A percentile compares a stretch with the other conserved stretches of the same genome.
Conservation (phyloP, 2,329 filamentous ascomycete genomes). For the Furcasterigmium sp. region DNA sequence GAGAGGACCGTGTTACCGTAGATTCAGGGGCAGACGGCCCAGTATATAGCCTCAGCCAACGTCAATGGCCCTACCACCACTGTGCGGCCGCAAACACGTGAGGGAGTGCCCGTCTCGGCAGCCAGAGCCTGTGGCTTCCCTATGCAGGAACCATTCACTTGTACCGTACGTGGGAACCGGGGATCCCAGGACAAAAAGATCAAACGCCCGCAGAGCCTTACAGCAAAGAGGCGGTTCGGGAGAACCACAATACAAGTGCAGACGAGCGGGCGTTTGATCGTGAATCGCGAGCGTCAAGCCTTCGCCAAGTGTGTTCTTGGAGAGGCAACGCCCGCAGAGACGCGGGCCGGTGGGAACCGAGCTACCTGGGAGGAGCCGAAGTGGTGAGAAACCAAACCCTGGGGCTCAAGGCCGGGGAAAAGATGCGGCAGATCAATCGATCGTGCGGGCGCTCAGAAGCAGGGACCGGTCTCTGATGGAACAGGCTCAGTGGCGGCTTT, state of each 20-base stretch:
- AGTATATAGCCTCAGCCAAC: neutral
- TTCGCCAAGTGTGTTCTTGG: neutral
- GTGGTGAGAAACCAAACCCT: too few relatives aligned
- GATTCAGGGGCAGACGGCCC: neutral
- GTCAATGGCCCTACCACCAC: too few relatives aligned
- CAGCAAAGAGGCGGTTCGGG: neutral
- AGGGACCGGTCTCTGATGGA: slow-evolving; percentile 6
- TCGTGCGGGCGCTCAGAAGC: slow-evolving; percentile 4
- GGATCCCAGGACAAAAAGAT: neutral
- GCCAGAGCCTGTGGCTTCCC: too few relatives aligned
- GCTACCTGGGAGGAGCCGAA: slow-evolving; percentile 3
- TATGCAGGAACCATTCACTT: neutral
- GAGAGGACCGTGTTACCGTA: too few relatives aligned
- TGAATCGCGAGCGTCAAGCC: neutral
- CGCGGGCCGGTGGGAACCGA: slow-evolving; percentile 7
- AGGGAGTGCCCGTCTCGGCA: too few relatives aligned
- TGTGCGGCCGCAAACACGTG: slow-evolving; percentile 12
- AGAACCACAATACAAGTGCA: neutral
- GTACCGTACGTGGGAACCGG: neutral
- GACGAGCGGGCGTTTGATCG: neutral
- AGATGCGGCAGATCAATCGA: slow-evolving; percentile 1
- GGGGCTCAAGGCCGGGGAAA: too few relatives aligned
- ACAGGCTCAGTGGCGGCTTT: too few relatives aligned
- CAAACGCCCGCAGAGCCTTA: slow-evolving; percentile 1
- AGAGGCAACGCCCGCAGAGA: slow-evolving; percentile 10